Evolutionary conservation across 1,139 yeast genomes (phyloP), one percentile per base, ranked within the genome.

Genomic region (Saccharomyces hybrid): DNA sequence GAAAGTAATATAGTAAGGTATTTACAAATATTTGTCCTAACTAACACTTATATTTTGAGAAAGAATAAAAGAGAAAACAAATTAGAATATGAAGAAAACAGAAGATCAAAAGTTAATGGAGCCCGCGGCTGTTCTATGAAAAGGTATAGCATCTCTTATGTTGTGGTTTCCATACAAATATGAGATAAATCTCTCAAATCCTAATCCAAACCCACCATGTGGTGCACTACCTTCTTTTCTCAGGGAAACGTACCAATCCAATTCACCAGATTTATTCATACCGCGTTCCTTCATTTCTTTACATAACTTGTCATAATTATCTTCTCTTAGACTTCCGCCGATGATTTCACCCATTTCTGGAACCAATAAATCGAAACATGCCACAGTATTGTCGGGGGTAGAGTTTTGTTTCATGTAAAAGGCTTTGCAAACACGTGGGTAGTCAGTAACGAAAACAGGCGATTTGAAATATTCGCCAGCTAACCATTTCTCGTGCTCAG

Each of bases 151-250:
- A 63, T 95, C 99, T 63, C 88, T 79, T 49, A 95, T 80, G 48
- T 88, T 95, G 50, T 80, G 76, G 32, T 77, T 71, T 2, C 86
- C 93, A 6, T 82, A 75, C 54, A 89, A 73, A 63, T 84, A 91
- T 49, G 87, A 82, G 16, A 95, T 71, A 47, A 93, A 72, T 58
- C 99, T 75, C 68, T 95, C 99, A 63, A 91, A 83, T 0, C 99
- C 99, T 76, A 95, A 76, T 0, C 99, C 99, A 71, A 87, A 95
- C 0, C 99, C 99, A 49, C 99, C 99, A 68, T 91, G 98, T 0
- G 97, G 96, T 38, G 85, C 84, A 4, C 87, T 75, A 0, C 98
- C 99, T 61, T 87, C 84, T 59, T 75, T 75, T 56, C 99, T 76
- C 8, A 87, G 75, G 2, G 83, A 79, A 31, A 86, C 65, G 67